Evolutionary conservation across 805 yeast genomes (phyloP), one percentile per base, ranked within the genome.

Genomic region (Yamadazyma kitorensis): DNA sequence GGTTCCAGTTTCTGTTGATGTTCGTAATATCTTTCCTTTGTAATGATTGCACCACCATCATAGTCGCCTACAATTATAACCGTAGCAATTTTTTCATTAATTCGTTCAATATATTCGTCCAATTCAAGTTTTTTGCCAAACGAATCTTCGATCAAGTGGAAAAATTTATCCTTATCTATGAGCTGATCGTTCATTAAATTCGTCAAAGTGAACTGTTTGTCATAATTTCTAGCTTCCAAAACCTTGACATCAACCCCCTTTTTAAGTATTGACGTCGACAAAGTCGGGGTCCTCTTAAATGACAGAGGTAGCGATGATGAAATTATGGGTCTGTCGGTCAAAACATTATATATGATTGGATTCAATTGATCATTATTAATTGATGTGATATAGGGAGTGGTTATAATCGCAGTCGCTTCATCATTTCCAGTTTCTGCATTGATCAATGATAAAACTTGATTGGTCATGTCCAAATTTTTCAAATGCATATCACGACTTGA

Each of bases 1-100:
- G n/a, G n/a, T n/a, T n/a, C n/a, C n/a, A n/a, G n/a, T n/a, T n/a
- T n/a, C n/a, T n/a, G n/a, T n/a, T n/a, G n/a, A 14, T 40, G 40
- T n/a, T 31, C 44, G 18, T 41, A 32, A 7, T 23, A 22, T 1
- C 55, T 39, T 48, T 91, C 98, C 77, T 86, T 82, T 0, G 98
- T 93, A 22, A 91, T 73, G 11, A 93, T 82, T 0, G 98, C 97
- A 12, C 86, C 88, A 2, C 98, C 98, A 45, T 89, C 96, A 55
- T 93, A 93, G 51, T 91, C 93, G 1, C 98, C 98, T 2, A 91
- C 86, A 10, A 93, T 73, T 11, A 93, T 80, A 8, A 93, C 56
- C 0, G 85, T 82, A 0, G 96, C 89, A 4, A 91, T 67, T 2
- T 68, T 67, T 1, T 77, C 68, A 41, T 79, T 72, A 23, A 93